These are phyloP conservation scores for Pseudomicrostroma phylloplanum DNA, from an alignment of 1,284 basidiomycete genomes.

Conservation along the genomic window DNA sequence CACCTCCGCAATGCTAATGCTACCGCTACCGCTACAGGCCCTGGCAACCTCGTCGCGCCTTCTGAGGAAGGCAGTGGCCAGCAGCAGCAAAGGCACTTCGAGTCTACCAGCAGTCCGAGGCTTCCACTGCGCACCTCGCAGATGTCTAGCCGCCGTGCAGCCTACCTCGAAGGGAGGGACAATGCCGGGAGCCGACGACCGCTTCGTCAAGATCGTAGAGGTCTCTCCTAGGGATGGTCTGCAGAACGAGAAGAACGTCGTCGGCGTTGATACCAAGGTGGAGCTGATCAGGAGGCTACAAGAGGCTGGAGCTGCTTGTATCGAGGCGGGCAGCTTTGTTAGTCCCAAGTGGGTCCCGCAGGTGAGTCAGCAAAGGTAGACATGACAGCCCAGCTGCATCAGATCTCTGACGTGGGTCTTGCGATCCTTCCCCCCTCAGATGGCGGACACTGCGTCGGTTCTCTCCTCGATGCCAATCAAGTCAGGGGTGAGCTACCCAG, in stretches of 20 bases:
- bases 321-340: constrained; percentile 88
- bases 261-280: constrained; percentile 69
- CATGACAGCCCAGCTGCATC: too few species aligned
- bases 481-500: constrained; percentile 65
- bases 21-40: too few species aligned
- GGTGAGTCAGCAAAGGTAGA: too few species aligned
- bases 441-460: constrained; percentile 52
- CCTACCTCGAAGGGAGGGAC: not conserved
- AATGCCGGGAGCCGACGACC: not conserved
- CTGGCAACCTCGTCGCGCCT: too few species aligned
- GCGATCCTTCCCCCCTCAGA: too few species aligned
- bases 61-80: not conserved
- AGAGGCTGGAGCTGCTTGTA: constrained; percentile 65
- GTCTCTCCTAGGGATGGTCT: constrained; percentile 87
- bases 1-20: too few species aligned
- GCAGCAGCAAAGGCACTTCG: not conserved
- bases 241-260: constrained; percentile 74
- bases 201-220: constrained; percentile 65
- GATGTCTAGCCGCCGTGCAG: constrained; percentile 1
- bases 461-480: constrained; percentile 59
- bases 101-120: too few species aligned
- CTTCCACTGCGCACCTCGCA: not conserved
- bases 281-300: constrained; percentile 70
- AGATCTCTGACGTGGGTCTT: too few species aligned
- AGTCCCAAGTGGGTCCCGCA: constrained; percentile 76